Evolutionary conservation across 495 filamentous ascomycete species (phyloP).

Genomic region (Paragyromitra xinjiangensis): DNA sequence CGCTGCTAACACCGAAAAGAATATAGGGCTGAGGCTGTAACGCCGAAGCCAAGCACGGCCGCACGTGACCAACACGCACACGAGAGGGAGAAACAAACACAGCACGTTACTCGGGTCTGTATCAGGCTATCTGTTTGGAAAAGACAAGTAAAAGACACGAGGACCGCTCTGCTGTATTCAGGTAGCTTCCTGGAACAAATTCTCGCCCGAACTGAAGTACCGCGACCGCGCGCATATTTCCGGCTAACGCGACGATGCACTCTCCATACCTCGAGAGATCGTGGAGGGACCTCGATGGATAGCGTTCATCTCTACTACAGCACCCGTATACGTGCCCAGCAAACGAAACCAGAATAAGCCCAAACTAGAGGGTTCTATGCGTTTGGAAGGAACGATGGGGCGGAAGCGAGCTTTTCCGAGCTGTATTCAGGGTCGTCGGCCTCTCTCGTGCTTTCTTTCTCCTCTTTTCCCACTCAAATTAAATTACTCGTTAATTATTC

Average conservation of each 20-base stretch:
- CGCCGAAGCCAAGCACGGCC: slow-evolving; percentile 5
- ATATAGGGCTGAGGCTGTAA: neutral
- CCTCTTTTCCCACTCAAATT: neutral
- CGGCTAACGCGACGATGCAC: neutral
- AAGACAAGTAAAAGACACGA: neutral
- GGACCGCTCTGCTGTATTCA: neutral
- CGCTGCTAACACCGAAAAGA: slow-evolving; percentile 9
- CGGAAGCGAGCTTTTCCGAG: neutral
- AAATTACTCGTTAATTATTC: neutral
- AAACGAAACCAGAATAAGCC: neutral
- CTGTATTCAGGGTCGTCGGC: neutral
- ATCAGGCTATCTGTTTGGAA: neutral
- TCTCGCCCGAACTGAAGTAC: neutral
- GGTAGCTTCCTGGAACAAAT: neutral
- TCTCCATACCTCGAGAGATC: neutral
- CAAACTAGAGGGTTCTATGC: slow-evolving; percentile 16
- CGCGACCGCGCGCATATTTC: neutral
- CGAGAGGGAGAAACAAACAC: neutral
- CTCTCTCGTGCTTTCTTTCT: neutral
- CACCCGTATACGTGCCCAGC: neutral
- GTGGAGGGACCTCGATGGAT: neutral
- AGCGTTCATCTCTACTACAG: neutral
- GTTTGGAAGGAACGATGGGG: neutral
- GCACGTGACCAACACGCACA: neutral
- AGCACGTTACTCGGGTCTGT: neutral